Conservation (phyloP, 345 rosid species). For the Acer yangbiense region DNA sequence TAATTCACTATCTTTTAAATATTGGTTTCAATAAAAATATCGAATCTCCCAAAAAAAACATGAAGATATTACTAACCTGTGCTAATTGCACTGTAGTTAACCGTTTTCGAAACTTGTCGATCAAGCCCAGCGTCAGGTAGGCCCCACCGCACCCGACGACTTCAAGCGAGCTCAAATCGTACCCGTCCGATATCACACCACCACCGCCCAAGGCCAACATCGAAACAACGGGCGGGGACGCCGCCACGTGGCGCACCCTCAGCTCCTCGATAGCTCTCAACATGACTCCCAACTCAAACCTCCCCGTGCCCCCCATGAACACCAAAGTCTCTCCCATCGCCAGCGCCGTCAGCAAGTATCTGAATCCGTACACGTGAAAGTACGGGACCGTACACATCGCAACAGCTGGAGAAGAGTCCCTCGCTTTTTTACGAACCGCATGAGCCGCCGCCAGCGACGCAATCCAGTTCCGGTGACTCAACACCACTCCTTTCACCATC, state of each 20-base stretch:
- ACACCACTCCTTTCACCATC: constrained; percentile 50
- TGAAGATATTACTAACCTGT: constrained; percentile 34
- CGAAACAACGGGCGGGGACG: constrained; percentile 50
- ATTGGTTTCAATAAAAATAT: no score
- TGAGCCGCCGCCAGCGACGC: constrained; percentile 26
- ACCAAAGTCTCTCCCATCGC: constrained; percentile 49
- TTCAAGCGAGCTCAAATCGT: constrained; percentile 56
- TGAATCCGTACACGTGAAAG: constrained; percentile 58
- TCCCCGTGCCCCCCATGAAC: constrained; percentile 20
- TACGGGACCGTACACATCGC: constrained; percentile 47
- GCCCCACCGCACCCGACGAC: constrained; percentile 53
- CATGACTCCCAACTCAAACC: constrained; percentile 32
- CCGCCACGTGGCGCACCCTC: constrained; percentile 43
- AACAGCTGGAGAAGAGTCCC: constrained; percentile 29
- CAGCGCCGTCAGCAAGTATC: constrained; percentile 27
- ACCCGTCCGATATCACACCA: constrained; percentile 15
- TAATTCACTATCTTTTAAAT: no score
- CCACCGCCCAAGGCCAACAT: constrained; percentile 33
- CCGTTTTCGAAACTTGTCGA: constrained; percentile 30
- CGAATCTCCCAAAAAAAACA: no score
- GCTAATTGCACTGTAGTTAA: constrained; percentile 41
- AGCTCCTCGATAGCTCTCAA: constrained; percentile 34
- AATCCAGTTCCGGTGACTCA: constrained; percentile 50
- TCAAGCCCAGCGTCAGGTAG: constrained; percentile 28
- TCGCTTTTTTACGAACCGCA: constrained; percentile 27